phyloP scores from a whole-genome alignment of 306 rosid genomes.

The Malus orientalis region DNA sequence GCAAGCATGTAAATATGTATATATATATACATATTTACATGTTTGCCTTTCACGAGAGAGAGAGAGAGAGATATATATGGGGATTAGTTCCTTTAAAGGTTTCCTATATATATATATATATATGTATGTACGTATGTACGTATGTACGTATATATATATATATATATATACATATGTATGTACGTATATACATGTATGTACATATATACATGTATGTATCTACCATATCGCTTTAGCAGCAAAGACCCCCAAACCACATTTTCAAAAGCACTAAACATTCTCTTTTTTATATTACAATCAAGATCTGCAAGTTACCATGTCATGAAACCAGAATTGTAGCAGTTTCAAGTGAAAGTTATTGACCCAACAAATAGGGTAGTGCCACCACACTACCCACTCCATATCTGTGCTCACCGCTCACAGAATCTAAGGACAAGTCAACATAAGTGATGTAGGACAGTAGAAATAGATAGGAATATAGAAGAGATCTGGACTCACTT shows the following conservation, averaged over 20 bases:
- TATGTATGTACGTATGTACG: background rate
- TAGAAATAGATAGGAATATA: too few relatives aligned
- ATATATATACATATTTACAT: background rate
- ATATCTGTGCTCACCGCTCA: background rate
- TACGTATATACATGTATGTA: background rate
- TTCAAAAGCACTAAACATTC: background rate
- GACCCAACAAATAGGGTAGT: too few relatives aligned
- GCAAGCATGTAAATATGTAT: too few relatives aligned
- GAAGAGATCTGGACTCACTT: too few relatives aligned
- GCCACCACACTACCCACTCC: background rate
- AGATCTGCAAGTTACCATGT: background rate
- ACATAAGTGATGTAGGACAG: background rate
- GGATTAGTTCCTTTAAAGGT: too few relatives aligned
- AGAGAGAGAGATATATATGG: too few relatives aligned
- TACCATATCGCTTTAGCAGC: background rate
- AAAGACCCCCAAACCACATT: background rate
- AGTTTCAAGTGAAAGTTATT: too few relatives aligned
- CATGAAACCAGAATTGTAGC: background rate
- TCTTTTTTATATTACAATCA: background rate
- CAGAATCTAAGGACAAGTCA: background rate
- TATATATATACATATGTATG: too few relatives aligned
- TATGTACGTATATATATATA: too few relatives aligned
- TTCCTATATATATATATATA: too few relatives aligned
- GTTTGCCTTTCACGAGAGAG: background rate
- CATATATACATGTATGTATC: background rate